Percentiles rank a stretch among this genome's conserved stretches.
Evolutionary conservation across 2,329 filamentous ascomycete species (phyloP).

Genomic region (Cladosporium sp.): DNA sequence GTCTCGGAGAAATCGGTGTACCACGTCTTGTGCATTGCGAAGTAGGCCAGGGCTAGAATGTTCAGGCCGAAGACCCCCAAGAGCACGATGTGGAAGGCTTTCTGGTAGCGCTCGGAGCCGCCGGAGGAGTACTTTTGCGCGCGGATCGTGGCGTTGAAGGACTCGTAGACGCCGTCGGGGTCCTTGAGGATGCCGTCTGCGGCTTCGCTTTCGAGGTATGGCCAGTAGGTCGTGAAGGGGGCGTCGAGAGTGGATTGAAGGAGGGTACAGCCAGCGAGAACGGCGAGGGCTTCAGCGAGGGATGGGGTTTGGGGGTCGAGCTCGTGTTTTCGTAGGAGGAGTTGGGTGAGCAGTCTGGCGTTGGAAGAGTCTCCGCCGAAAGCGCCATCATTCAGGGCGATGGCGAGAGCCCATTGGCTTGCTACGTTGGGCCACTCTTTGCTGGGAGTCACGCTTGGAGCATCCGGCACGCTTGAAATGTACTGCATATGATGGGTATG

Average conservation of each 20-base stretch:
- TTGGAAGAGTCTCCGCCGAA: slow-evolving; percentile 42
- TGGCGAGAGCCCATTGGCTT: slow-evolving; percentile 34
- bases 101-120: slow-evolving; percentile 57
- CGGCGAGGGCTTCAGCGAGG: slow-evolving; percentile 69
- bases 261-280: slow-evolving; percentile 63
- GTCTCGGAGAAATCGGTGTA: slow-evolving; percentile 78
- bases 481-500: slow-evolving; percentile 57
- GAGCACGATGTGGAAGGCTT: slow-evolving; percentile 64
- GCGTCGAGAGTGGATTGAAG: slow-evolving; percentile 56
- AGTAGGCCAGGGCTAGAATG: slow-evolving; percentile 60
- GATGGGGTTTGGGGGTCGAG: slow-evolving; percentile 57
- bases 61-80: slow-evolving; percentile 64
- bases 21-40: slow-evolving; percentile 55
- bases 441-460: slow-evolving; percentile 41
- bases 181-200: slow-evolving; percentile 32
- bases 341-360: slow-evolving; percentile 40
- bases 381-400: slow-evolving; percentile 42
- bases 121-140: slow-evolving; percentile 69
- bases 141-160: slow-evolving; percentile 61
- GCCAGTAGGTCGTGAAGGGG: slow-evolving; percentile 54
- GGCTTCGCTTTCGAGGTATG: slow-evolving; percentile 28
- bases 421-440: slow-evolving; percentile 43
- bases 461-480: slow-evolving; percentile 44
- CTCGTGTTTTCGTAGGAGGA: slow-evolving; percentile 34
- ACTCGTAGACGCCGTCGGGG: slow-evolving; percentile 45